These are phyloP conservation scores for Vaccinium vitisidaea DNA, from an alignment of 148 eudicot species.

Conservation along the genomic window DNA sequence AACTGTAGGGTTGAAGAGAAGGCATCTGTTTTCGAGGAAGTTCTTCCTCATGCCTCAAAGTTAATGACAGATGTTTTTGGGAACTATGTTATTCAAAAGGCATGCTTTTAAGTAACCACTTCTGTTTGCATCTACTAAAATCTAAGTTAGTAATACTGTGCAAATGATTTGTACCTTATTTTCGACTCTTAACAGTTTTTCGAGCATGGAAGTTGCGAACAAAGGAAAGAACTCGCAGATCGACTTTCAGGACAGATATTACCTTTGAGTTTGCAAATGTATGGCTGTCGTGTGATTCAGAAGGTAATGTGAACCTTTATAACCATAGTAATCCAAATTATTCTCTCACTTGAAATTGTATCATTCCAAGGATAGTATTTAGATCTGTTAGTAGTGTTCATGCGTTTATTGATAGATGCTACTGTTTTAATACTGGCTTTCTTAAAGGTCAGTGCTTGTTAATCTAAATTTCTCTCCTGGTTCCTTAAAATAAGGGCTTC, in stretches of 20 bases:
- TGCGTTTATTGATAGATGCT: background rate
- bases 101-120: slow-evolving; percentile 19
- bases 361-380: background rate
- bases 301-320: slow-evolving; percentile 47
- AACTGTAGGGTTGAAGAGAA: slow-evolving; percentile 67
- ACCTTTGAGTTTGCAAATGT: slow-evolving; percentile 89
- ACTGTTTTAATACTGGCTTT: background rate
- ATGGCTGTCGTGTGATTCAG: slow-evolving; percentile 97
- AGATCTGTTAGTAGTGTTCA: background rate
- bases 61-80: slow-evolving; percentile 98
- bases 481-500: background rate
- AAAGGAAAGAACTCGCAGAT: slow-evolving; percentile 77
- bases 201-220: slow-evolving; percentile 77
- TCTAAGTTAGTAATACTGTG: background rate
- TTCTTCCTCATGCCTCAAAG: slow-evolving; percentile 75
- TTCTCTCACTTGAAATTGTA: background rate
- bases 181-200: slow-evolving; percentile 52
- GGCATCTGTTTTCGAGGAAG: slow-evolving; percentile 79
- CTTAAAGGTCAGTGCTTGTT: background rate
- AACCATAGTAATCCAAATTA: background rate
- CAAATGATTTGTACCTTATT: background rate
- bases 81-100: slow-evolving; percentile 98
- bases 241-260: slow-evolving; percentile 72
- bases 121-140: background rate
- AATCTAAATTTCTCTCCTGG: background rate